These are phyloP conservation scores for Kodamaea leandrae DNA, from an alignment of 805 yeast genomes.

Conservation along the genomic window DNA sequence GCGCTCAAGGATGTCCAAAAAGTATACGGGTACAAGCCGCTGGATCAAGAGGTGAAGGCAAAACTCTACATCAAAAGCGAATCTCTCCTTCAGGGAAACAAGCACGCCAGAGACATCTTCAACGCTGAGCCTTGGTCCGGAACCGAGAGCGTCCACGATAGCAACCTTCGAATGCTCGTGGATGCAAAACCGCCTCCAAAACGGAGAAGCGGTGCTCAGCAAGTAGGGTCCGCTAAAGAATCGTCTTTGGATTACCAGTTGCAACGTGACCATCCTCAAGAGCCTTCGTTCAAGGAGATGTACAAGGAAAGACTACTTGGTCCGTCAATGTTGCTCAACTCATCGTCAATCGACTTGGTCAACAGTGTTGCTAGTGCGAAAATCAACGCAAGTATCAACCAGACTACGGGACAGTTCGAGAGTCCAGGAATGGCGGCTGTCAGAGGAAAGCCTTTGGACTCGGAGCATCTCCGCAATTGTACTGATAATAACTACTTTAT, in stretches of 20 bases:
- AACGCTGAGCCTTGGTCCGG: constrained; percentile 59
- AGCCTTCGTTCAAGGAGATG: constrained; percentile 53
- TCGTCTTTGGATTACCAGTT: constrained; percentile 61
- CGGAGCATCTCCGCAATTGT: constrained; percentile 58
- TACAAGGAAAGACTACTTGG: constrained; percentile 65
- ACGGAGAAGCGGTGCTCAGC: not conserved
- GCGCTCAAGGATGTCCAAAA: constrained; percentile 12
- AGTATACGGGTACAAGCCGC: constrained; percentile 11
- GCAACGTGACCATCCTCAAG: constrained; percentile 30
- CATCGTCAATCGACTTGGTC: constrained; percentile 49
- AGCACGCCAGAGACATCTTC: constrained; percentile 36
- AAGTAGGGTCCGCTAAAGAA: constrained; percentile 54
- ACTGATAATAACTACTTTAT: constrained; percentile 66
- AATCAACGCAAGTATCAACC: constrained; percentile 64
- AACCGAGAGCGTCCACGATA: constrained; percentile 44
- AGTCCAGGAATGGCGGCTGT: constrained; percentile 44
- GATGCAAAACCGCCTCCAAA: constrained; percentile 42
- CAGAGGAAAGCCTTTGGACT: constrained; percentile 60
- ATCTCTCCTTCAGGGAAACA: constrained; percentile 23
- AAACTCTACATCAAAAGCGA: constrained; percentile 31
- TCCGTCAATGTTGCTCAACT: constrained; percentile 47
- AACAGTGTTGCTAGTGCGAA: constrained; percentile 70
- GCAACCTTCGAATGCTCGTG: constrained; percentile 52
- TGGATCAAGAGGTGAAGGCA: constrained; percentile 11
- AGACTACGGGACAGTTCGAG: constrained; percentile 65